Evolutionary conservation across 306 rosid species (phyloP).

Genomic region (Styphnolobium japonicum): DNA sequence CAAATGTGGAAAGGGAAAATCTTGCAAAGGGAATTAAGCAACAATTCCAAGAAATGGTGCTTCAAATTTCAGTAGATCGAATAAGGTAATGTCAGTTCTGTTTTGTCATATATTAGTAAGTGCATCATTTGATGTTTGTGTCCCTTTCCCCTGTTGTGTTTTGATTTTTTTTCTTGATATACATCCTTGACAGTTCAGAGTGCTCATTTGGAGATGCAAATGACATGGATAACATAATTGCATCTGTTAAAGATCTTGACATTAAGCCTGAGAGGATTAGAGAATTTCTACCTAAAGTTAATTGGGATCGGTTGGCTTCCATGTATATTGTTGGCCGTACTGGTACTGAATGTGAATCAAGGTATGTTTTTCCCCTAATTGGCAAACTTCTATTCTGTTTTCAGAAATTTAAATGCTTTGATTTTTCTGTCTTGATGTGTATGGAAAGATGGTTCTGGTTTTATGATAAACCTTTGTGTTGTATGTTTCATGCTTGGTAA

Average conservation of each 20-base stretch:
- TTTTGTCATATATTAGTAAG: slow-evolving; percentile 1
- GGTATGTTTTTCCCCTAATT: slow-evolving; percentile 52
- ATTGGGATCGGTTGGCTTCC: slow-evolving; percentile 86
- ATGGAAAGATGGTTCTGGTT: slow-evolving; percentile 12
- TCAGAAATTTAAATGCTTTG: background rate
- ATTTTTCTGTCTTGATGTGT: background rate
- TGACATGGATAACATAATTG: slow-evolving; percentile 56
- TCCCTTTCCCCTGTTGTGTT: background rate
- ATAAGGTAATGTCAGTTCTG: slow-evolving; percentile 43
- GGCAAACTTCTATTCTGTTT: background rate
- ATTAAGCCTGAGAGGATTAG: slow-evolving; percentile 54
- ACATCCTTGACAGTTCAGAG: slow-evolving; percentile 41
- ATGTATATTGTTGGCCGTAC: slow-evolving; percentile 64
- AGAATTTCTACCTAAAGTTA: slow-evolving; percentile 72
- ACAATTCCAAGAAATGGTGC: slow-evolving; percentile 74
- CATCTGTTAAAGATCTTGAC: slow-evolving; percentile 59
- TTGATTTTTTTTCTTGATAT: background rate
- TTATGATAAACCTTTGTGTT: slow-evolving; percentile 5
- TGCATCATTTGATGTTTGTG: slow-evolving; percentile 14
- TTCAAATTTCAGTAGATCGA: slow-evolving; percentile 58
- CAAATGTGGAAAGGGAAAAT: slow-evolving; percentile 56
- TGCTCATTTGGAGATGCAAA: slow-evolving; percentile 44
- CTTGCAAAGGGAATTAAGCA: slow-evolving; percentile 83
- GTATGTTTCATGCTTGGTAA: background rate
- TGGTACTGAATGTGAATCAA: slow-evolving; percentile 86